Evolutionary conservation across 2,329 filamentous ascomycete species (phyloP), one percentile per base, ranked within the genome.

Genomic region (Ophiostoma angusticollis): DNA sequence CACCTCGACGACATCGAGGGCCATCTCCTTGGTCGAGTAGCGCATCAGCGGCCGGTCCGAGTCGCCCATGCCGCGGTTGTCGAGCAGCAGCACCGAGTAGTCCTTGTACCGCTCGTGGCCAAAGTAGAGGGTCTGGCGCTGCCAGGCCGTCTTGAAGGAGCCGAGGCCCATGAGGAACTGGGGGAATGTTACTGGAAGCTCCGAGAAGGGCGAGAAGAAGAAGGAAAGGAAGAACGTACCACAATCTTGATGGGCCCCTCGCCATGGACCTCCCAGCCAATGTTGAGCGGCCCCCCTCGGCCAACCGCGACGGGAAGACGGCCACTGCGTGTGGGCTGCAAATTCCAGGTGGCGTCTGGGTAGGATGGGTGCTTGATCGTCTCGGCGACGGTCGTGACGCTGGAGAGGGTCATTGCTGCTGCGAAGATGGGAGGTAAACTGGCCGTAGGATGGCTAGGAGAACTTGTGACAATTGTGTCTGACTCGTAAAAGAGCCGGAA

Each of bases 1-100:
- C 14, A 91, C 62, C 51, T 91, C 83, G 47, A 87, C 54, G 18
- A 73, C 58, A 59, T 94, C 86, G 44, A 67, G 72, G 17, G 86
- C 86, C 85, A 94, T 93, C 50, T 84, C 80, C 28, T 72, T 78
- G 3, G 85, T 91, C 22, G 80, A 80, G 64, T 93, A 94, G 30
- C 84, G 74, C 50, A 71, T 65, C 17, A 82, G 54, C 0, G 86
- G 86, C 57, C 82, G 86, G 60, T 83, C 81, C 35, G 80, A 85
- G 45, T 71, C 70, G 41, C 86, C 86, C 54, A 93, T 80, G 46
- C 86, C 85, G 49, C 86, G 75, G 60, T 93, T 93, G 63, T 93
- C 86, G 47, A 85, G 65, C 40, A 91, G 61, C 6, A 94, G 69
- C 40, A 78, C 78, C 0, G 80, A 79, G 62, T 86, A 93, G 47